phyloP scores from a whole-genome alignment of 768 basidiomycete genomes.

The Cystofilobasidium macerans region DNA sequence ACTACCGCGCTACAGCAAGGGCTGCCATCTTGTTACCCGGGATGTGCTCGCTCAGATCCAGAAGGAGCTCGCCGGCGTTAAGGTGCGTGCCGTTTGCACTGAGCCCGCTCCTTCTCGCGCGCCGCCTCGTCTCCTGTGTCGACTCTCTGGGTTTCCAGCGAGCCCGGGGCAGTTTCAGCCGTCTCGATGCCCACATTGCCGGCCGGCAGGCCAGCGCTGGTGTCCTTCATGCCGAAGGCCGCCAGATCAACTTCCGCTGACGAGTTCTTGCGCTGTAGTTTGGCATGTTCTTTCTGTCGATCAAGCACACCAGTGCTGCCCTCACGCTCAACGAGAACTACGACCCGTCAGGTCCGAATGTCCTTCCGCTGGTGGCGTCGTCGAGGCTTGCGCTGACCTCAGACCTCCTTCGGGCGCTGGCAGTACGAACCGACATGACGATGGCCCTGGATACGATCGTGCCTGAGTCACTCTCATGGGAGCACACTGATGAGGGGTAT shows the following conservation, averaged over 20 bases:
- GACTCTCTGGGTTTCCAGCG: too few species aligned
- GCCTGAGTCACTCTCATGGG: not conserved
- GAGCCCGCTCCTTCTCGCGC: not conserved
- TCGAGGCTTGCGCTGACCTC: too few species aligned
- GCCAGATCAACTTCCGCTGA: not conserved
- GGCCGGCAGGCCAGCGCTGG: too few species aligned
- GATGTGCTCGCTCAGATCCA: not conserved
- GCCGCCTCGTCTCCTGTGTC: too few species aligned
- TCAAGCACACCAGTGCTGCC: constrained; percentile 11
- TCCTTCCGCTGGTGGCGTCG: too few species aligned
- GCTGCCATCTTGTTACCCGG: constrained; percentile 5
- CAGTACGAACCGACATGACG: constrained; percentile 14
- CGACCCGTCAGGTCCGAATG: constrained; percentile 10
- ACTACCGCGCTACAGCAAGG: not conserved
- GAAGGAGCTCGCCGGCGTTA: not conserved
- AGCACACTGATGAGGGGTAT: constrained; percentile 10
- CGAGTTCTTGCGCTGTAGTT: not conserved
- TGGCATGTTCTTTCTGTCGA: constrained; percentile 5
- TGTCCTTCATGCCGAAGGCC: too few species aligned
- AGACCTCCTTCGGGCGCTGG: too few species aligned
- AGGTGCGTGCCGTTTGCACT: not conserved
- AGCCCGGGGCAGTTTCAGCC: too few species aligned
- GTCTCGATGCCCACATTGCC: too few species aligned
- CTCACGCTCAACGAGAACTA: constrained; percentile 15
- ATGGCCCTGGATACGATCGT: constrained; percentile 8